phyloP scores from a whole-genome alignment of 768 basidiomycete genomes.

The Pulveroboletus sp. region DNA sequence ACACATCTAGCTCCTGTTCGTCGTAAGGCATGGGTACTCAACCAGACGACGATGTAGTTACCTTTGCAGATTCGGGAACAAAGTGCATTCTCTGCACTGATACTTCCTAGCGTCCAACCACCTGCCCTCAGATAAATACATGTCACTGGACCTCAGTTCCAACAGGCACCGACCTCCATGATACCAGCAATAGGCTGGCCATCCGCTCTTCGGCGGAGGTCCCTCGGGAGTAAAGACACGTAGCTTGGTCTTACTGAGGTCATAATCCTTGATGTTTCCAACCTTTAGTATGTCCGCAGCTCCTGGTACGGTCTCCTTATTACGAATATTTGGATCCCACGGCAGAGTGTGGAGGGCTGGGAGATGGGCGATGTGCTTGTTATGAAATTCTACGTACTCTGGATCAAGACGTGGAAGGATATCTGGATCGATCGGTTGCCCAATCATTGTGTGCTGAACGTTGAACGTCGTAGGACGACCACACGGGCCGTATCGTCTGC shows the following conservation, averaged over 20 bases:
- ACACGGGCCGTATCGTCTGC: too few relatives aligned
- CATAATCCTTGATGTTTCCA: constrained; percentile 49
- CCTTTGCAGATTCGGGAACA: constrained; percentile 33
- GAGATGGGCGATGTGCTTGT: constrained; percentile 41
- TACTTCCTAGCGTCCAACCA: constrained; percentile 74
- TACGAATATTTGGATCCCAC: constrained; percentile 57
- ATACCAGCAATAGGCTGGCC: constrained; percentile 71
- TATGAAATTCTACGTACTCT: constrained; percentile 64
- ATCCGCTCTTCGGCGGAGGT: constrained; percentile 48
- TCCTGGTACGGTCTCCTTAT: constrained; percentile 50
- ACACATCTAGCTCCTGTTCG: constrained; percentile 30
- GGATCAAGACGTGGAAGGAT: constrained; percentile 56
- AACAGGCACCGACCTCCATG: constrained; percentile 53
- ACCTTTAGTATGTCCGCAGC: constrained; percentile 53
- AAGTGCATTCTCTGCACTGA: constrained; percentile 56
- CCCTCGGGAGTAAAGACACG: constrained; percentile 58
- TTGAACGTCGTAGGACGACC: too few relatives aligned
- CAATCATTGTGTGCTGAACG: constrained; percentile 12
- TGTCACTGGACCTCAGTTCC: not conserved
- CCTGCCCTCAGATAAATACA: constrained; percentile 35
- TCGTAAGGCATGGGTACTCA: not conserved
- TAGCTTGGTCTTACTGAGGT: constrained; percentile 47
- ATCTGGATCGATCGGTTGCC: constrained; percentile 58
- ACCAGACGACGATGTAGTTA: not conserved
- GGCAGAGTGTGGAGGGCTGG: constrained; percentile 51